phyloP scores from a whole-genome alignment of 306 rosid genomes.

The Medicago ruthenica region DNA sequence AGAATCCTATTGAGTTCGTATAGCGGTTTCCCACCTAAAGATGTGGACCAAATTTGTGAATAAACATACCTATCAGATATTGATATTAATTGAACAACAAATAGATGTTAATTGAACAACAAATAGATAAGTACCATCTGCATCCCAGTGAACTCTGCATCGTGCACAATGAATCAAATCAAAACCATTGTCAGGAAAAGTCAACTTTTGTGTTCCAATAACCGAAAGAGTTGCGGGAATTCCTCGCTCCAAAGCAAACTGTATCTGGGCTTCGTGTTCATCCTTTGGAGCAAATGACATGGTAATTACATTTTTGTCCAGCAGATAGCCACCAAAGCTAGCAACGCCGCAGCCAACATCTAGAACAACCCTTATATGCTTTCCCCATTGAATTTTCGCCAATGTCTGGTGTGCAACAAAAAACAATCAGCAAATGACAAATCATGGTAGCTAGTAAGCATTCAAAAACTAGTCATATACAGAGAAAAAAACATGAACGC shows the following conservation, averaged over 20 bases:
- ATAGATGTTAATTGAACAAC: constrained; percentile 26
- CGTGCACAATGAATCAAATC: constrained; percentile 97
- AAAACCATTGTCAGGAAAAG: constrained; percentile 75
- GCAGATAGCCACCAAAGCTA: constrained; percentile 91
- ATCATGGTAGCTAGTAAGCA: constrained; percentile 5
- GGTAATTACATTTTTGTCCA: constrained; percentile 80
- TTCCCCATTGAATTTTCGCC: constrained; percentile 74
- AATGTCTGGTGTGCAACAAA: constrained; percentile 56
- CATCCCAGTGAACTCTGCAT: constrained; percentile 99
- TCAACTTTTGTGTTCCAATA: constrained; percentile 87
- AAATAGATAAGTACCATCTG: constrained; percentile 67
- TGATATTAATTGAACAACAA: constrained; percentile 25
- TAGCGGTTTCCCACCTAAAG: constrained; percentile 86
- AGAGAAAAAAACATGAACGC: neutral
- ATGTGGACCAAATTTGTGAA: constrained; percentile 37
- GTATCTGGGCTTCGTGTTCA: constrained; percentile 99
- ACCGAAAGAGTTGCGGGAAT: constrained; percentile 95
- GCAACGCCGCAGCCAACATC: constrained; percentile 99
- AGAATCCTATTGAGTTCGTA: constrained; percentile 90
- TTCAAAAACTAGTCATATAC: constrained; percentile 25
- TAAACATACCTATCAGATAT: constrained; percentile 8
- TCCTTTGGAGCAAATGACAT: constrained; percentile 99
- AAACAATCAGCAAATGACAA: constrained; percentile 21
- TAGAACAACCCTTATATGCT: constrained; percentile 75
- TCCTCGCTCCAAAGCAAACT: constrained; percentile 97